A percentile compares a stretch with the other conserved stretches of the same genome.
These are phyloP conservation scores for Populus deltoides DNA, from an alignment of 345 rosid genomes.

Conservation along the genomic window DNA sequence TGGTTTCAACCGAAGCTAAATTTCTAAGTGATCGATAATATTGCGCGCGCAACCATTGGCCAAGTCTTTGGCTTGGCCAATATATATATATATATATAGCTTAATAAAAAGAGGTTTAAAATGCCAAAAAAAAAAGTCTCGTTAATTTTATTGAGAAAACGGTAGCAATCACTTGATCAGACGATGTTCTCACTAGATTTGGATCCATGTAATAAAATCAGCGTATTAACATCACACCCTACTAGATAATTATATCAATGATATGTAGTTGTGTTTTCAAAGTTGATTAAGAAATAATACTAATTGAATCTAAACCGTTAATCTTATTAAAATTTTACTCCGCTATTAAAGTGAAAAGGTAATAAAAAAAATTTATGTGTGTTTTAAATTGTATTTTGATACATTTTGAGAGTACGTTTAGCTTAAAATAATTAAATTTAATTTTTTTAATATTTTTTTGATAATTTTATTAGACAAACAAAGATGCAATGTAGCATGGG, in stretches of 20 bases:
- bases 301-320: neutral
- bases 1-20: slow-evolving; percentile 20
- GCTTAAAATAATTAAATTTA: too few relatives aligned
- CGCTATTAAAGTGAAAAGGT: neutral
- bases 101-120: neutral
- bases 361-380: too few relatives aligned
- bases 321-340: neutral
- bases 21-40: neutral
- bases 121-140: too few relatives aligned
- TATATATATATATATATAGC: neutral
- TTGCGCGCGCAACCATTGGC: neutral
- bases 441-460: too few relatives aligned
- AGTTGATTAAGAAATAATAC: neutral
- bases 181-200: too few relatives aligned
- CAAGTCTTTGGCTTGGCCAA: neutral
- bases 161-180: too few relatives aligned
- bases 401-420: too few relatives aligned
- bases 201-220: too few relatives aligned
- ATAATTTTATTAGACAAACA: neutral
- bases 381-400: too few relatives aligned
- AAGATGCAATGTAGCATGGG: neutral
- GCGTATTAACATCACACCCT: too few relatives aligned
- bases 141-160: neutral
- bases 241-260: too few relatives aligned
- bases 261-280: neutral